Conservation (phyloP, 805 yeast genomes). For the Candida succiphila region DNA sequence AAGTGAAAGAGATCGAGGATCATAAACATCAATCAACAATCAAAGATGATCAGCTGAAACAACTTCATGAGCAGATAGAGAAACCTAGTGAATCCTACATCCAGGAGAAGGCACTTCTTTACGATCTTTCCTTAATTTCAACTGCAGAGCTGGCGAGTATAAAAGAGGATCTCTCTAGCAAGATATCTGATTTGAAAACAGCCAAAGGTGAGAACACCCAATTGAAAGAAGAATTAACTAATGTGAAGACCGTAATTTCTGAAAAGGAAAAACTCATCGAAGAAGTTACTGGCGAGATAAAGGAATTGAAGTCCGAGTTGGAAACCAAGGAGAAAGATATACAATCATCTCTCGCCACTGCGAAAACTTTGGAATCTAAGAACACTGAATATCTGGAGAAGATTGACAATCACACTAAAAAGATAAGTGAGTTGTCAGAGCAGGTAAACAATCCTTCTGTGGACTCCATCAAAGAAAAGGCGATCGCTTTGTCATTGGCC, state of each 20-base stretch:
- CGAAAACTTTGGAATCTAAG: too few species aligned
- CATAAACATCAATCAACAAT: background rate
- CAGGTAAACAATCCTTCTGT: conserved; percentile 3
- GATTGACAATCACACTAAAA: conserved; percentile 12
- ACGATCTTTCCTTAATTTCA: too few species aligned
- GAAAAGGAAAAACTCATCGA: background rate
- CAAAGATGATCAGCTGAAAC: background rate
- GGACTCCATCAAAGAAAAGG: conserved; percentile 4
- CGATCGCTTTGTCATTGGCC: background rate
- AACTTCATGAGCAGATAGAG: background rate
- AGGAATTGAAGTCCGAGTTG: background rate
- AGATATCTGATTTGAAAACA: background rate
- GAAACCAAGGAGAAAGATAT: too few species aligned
- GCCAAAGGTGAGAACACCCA: background rate
- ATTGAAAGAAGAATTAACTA: conserved; percentile 2
- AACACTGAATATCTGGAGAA: conserved; percentile 17
- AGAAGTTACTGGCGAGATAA: background rate
- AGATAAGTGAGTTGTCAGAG: conserved; percentile 8
- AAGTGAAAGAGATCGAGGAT: background rate
- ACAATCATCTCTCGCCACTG: too few species aligned
- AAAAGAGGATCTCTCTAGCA: background rate
- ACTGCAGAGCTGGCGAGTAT: too few species aligned
- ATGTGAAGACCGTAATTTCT: background rate
- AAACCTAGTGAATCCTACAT: background rate
- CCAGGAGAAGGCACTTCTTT: too few species aligned